These are phyloP conservation scores for Yamadazyma diddensiae DNA, from an alignment of 1,139 yeast species.

Conservation along the genomic window DNA sequence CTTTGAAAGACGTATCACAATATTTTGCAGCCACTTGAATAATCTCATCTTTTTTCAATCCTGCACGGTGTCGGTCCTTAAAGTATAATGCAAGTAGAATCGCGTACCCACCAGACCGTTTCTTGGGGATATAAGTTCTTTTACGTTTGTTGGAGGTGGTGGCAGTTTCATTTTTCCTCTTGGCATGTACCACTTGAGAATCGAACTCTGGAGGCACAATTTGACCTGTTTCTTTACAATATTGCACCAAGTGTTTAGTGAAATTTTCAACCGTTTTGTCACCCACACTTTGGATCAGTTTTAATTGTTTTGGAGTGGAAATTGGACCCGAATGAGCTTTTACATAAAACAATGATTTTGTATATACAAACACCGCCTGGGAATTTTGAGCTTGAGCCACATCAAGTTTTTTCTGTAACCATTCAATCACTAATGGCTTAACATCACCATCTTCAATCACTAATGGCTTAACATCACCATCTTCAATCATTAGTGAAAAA, in stretches of 20 bases:
- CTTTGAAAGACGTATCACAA: conserved; percentile 63
- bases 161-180: conserved; percentile 6
- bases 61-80: conserved; percentile 46
- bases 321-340: conserved; percentile 40
- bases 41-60: conserved; percentile 62
- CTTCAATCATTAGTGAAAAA: neutral
- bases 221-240: conserved; percentile 45
- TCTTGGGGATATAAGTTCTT: conserved; percentile 65
- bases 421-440: conserved; percentile 36
- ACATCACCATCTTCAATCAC: conserved; percentile 7
- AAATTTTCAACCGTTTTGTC: conserved; percentile 55
- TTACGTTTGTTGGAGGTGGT: conserved; percentile 16
- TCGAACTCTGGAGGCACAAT: conserved; percentile 39
- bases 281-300: conserved; percentile 56
- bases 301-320: conserved; percentile 48
- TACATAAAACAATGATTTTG: conserved; percentile 48
- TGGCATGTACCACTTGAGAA: conserved; percentile 6
- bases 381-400: conserved; percentile 39
- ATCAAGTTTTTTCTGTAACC: conserved; percentile 53
- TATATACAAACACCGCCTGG: conserved; percentile 43
- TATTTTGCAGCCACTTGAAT: conserved; percentile 54
- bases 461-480: neutral
- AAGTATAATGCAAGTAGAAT: conserved; percentile 64
- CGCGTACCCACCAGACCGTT: conserved; percentile 85
- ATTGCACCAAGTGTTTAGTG: conserved; percentile 33